These are phyloP conservation scores for Haplosporangium gracile DNA, from an alignment of 192 early-diverging fungal species.

Conservation along the genomic window DNA sequence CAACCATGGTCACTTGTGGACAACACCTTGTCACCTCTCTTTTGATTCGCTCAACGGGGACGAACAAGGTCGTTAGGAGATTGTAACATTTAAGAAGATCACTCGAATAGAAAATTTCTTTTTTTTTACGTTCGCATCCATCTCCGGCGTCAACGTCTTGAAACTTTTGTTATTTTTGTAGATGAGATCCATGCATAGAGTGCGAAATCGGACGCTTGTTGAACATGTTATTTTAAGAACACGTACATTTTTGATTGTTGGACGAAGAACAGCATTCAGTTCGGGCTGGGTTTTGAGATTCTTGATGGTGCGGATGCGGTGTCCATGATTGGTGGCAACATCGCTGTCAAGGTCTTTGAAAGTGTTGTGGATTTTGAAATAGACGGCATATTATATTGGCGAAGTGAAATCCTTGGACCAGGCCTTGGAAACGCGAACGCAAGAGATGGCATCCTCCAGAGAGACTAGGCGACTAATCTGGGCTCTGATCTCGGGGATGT, in stretches of 20 bases:
- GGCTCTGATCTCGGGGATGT: constrained; percentile 18
- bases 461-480: constrained; percentile 12
- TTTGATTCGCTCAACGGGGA: constrained; percentile 20
- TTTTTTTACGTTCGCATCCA: not conserved
- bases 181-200: constrained; percentile 17
- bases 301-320: no score
- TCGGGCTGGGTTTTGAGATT: no score
- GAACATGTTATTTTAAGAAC: not conserved
- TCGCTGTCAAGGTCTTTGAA: no score
- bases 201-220: not conserved
- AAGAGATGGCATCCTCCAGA: constrained; percentile 11
- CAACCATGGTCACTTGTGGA: constrained; percentile 4
- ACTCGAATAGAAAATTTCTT: not conserved
- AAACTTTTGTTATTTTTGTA: constrained; percentile 14
- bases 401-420: constrained; percentile 13
- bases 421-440: constrained; percentile 14
- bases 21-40: constrained; percentile 19
- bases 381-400: constrained; percentile 11
- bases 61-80: not conserved
- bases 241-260: no score
- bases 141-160: constrained; percentile 1
- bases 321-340: no score
- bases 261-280: no score
- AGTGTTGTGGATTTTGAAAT: no score
- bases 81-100: not conserved